phyloP scores from a whole-genome alignment of 2,329 filamentous ascomycete species.

The Emergomyces africanus region DNA sequence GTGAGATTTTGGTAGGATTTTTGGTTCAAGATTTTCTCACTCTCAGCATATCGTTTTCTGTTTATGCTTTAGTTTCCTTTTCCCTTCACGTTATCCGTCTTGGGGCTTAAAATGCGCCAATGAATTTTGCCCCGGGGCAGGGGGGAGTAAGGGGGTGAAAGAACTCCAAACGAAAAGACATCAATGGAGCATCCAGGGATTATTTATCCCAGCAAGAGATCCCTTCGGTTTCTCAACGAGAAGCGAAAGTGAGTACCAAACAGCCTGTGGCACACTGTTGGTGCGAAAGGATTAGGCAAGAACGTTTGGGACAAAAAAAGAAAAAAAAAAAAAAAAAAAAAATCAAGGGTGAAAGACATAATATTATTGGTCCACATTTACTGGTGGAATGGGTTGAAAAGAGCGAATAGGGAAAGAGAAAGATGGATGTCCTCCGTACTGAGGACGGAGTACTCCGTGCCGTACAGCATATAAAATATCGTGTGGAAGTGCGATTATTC shows the following conservation, averaged over 20 bases:
- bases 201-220: background rate
- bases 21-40: too few relatives aligned
- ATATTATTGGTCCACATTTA: background rate
- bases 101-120: background rate
- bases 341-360: background rate
- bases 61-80: too few relatives aligned
- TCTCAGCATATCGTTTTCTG: too few relatives aligned
- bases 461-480: background rate
- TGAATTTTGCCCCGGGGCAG: background rate
- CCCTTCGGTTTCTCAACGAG: background rate
- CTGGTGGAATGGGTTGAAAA: background rate
- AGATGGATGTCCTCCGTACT: too few relatives aligned
- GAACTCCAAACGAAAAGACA: too few relatives aligned
- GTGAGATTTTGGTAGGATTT: background rate
- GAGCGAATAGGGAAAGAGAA: background rate
- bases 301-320: too few relatives aligned
- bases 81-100: too few relatives aligned
- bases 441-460: too few relatives aligned
- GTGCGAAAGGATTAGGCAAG: background rate
- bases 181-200: background rate
- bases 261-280: background rate
- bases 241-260: background rate
- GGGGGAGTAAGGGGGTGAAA: too few relatives aligned
- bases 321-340: too few relatives aligned
- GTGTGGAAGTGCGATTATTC: background rate